Base-by-base conservation (phyloP, 1,139 yeast species). In the Taphrina confusa region DNA sequence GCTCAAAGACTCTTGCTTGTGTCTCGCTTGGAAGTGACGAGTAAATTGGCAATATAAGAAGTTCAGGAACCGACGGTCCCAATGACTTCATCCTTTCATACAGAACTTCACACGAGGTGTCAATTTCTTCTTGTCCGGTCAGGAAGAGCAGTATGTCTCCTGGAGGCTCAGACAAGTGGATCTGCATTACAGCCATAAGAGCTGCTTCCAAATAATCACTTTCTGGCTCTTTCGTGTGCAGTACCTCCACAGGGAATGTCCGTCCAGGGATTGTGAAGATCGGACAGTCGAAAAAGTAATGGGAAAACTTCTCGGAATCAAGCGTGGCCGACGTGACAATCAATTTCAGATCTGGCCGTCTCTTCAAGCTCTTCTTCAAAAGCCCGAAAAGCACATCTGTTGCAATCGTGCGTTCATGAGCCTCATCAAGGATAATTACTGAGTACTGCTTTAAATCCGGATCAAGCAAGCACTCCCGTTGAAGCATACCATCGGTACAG, bases 41-140 rank as follows among this genome's bases (percentile, higher is more conserved):
- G 72, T 90, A 92, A n/a, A 92, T 87, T 0, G 96, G 94, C 63
- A 95, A 85, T 0, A 91, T 77, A 0, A 88, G 72, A 73, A 91
- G 74, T 33, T 84, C 88, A 0, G 83, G 80, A 0, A 82, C 79
- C 0, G 80, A 73, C 34, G 82, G 80, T 2, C 89, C 91, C 57
- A 90, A 72, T 0, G 82, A 78, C 66, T 85, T 83, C 70, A 85
- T 79, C 62, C 89, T 77, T 64, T 86, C 87, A 63, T 74, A 79
- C 4, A 90, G 72, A 0, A 84, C 81, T 68, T 88, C 95, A 69
- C 94, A 87, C 63, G 94, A 83, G 0, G 95, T 84, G 68, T 91
- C 98, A 69, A 91, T 91, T 72, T 92, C 98, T 71, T 91, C 97
- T 72, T 91, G 96, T 62, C 98, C 98, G 0, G 97, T 91, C 95